Evolutionary conservation across 805 yeast genomes (phyloP), one percentile per base, ranked within the genome.

Genomic region (Candida andamanensis): DNA sequence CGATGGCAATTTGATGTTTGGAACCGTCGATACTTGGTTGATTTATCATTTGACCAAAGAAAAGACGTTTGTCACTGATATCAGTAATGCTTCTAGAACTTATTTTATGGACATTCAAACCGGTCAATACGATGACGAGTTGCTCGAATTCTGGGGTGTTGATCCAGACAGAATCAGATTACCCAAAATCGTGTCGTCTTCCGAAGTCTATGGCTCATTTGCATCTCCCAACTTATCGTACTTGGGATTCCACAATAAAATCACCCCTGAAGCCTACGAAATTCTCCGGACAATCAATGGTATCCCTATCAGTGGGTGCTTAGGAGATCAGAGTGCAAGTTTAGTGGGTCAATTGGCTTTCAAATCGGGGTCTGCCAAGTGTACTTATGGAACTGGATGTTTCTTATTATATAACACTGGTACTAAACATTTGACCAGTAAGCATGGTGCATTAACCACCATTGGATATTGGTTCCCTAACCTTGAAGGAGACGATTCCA

Each of bases 371-470:
- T 77, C 81, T 27, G 95, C 95, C 27, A 89, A 89, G 60, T 86
- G 95, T 69, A 89, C 97, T 8, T 89, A 87, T 51, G 97, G 97
- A 41, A 89, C 97, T 1, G 97, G 97, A 40, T 85, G 95, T 56
- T 89, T 89, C 68, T 60, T 89, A 40, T 67, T 90, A 41, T 85
- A 82, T 69, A 89, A 89, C 60, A 84, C 95, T 2, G 97, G 97
- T 37, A 58, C 65, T 27, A 58, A 67, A 31, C 81, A 85, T 37
- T 70, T 86, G 49, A 71, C 80, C 21, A 77, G 89, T 20, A 67
- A 74, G 21, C 78, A 83, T 52, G 97, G 96, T 29, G 78, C 94
- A 10, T 69, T 89, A 45, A 87, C 96, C 26, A 89, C 97, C 1
- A 73, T 87, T 32, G 95, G 90, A 2, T 90, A 74, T 65, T 85